Conservation (phyloP, 2,329 filamentous ascomycete genomes). For the Alternaria arborescens region DNA sequence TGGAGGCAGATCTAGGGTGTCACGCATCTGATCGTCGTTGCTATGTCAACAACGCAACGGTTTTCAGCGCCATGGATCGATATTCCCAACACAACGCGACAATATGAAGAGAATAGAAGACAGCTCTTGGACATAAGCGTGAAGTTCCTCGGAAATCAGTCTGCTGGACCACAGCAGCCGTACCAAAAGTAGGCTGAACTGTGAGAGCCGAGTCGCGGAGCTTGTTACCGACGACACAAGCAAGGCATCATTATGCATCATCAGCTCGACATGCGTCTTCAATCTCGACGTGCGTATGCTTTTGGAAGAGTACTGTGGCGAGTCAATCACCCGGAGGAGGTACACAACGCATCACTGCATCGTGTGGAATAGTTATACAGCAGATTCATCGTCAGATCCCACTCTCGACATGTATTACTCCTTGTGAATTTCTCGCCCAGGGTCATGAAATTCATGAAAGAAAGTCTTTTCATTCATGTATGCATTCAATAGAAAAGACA, state of each 20-base stretch:
- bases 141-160: not conserved
- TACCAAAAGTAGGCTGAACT: not conserved
- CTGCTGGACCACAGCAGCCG: not conserved
- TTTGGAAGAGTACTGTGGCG: not conserved
- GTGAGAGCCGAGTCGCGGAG: constrained; percentile 11
- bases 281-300: not conserved
- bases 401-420: not conserved
- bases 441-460: not conserved
- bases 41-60: constrained; percentile 54
- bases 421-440: not conserved
- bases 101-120: constrained; percentile 19
- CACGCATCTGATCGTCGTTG: constrained; percentile 49
- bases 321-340: not conserved
- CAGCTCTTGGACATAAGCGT: not conserved
- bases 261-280: not conserved
- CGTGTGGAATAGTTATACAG: no score
- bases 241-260: not conserved
- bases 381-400: not conserved
- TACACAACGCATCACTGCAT: not conserved
- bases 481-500: not conserved
- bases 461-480: not conserved
- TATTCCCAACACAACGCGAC: constrained; percentile 44
- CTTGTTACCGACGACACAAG: not conserved
- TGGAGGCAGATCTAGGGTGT: constrained; percentile 55
- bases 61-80: constrained; percentile 57